Evolutionary conservation across 2,329 filamentous ascomycete species (phyloP).

Genomic region (Colletotrichum magnum): DNA sequence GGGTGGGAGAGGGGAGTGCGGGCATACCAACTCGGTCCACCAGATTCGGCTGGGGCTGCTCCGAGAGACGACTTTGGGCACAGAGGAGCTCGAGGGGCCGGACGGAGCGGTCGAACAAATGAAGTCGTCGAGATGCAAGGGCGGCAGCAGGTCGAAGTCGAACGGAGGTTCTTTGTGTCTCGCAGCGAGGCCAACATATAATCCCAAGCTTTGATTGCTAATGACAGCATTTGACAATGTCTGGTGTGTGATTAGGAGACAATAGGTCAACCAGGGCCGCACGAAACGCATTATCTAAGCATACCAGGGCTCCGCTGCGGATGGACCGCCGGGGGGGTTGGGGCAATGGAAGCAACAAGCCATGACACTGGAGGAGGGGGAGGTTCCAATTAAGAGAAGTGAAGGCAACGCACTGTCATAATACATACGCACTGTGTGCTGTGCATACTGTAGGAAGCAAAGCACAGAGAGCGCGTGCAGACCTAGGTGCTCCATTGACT

Average conservation of each 20-base stretch:
- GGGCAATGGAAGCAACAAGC: conserved; percentile 15
- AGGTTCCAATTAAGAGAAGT: not conserved
- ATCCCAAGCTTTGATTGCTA: conserved; percentile 46
- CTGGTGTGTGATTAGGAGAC: conserved; percentile 49
- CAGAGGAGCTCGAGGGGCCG: conserved; percentile 20
- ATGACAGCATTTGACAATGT: conserved; percentile 49
- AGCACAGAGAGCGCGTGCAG: not conserved
- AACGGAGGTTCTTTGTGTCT: not conserved
- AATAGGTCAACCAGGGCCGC: conserved; percentile 44
- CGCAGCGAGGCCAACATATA: conserved; percentile 31
- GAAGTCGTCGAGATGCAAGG: conserved; percentile 18
- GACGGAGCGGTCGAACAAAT: conserved; percentile 1
- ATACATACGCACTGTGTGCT: conserved; percentile 30
- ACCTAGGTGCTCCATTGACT: not conserved
- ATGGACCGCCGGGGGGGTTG: conserved; percentile 30
- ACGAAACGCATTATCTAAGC: conserved; percentile 45
- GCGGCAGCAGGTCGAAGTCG: conserved; percentile 2
- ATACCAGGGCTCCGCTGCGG: conserved; percentile 36
- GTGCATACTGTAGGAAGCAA: not conserved
- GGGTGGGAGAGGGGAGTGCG: conserved; percentile 30
- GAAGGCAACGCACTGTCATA: no score
- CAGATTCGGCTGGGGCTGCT: conserved; percentile 37
- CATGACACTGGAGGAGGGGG: not conserved
- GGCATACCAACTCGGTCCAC: conserved; percentile 41
- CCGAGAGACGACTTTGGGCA: conserved; percentile 32